These are phyloP conservation scores for Primulina eburnea DNA, from an alignment of 257 asterid species.

Conservation along the genomic window DNA sequence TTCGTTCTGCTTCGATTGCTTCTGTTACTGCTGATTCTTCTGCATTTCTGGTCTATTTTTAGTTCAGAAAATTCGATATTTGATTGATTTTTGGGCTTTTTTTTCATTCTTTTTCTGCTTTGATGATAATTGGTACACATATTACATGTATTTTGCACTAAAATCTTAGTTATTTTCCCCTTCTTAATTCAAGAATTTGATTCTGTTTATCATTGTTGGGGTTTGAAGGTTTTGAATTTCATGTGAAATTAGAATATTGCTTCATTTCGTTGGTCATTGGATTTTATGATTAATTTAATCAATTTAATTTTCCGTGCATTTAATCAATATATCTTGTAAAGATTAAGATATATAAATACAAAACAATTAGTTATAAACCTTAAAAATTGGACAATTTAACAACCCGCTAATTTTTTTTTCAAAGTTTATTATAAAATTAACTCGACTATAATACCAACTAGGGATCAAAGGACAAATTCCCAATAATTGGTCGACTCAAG, in stretches of 20 bases:
- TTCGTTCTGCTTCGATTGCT: conserved; percentile 41
- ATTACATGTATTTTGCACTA: not conserved
- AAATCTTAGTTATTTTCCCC: not conserved
- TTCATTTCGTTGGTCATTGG: not conserved
- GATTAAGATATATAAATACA: not conserved
- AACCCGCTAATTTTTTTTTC: too few species aligned
- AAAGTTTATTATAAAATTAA: too few species aligned
- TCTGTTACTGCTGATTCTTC: conserved; percentile 44
- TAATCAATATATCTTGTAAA: not conserved
- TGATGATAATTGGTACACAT: not conserved
- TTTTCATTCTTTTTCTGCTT: not conserved
- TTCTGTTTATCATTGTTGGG: not conserved
- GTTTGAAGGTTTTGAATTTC: too few species aligned
- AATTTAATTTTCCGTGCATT: too few species aligned
- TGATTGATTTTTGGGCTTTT: not conserved
- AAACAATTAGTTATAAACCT: not conserved
- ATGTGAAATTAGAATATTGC: not conserved
- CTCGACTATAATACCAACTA: too few species aligned
- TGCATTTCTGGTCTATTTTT: conserved; percentile 56
- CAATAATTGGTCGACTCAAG: not conserved
- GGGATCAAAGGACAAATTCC: not conserved
- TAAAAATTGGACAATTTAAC: not conserved
- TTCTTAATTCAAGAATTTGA: not conserved
- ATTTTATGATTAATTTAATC: not conserved
- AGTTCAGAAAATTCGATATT: not conserved